These are phyloP conservation scores for Artemisia argyi DNA, from an alignment of 129 eudicot species.

Conservation along the genomic window DNA sequence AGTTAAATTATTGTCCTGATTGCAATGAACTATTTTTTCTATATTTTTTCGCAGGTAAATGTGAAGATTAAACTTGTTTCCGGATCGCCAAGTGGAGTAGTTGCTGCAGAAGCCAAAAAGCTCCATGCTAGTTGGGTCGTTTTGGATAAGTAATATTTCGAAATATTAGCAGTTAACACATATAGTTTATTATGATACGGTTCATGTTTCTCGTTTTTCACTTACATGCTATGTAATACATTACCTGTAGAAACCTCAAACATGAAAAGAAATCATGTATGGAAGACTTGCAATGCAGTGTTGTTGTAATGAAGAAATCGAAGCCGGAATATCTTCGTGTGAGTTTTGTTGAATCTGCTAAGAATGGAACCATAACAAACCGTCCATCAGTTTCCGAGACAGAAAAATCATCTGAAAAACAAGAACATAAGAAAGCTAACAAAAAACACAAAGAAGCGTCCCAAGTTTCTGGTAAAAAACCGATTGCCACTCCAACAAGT, in stretches of 20 bases:
- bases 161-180: background rate
- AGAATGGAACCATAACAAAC: slow-evolving; percentile 40
- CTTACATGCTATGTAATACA: background rate
- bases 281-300: slow-evolving; percentile 96
- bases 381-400: slow-evolving; percentile 23
- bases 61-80: slow-evolving; percentile 85
- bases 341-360: slow-evolving; percentile 67
- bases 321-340: slow-evolving; percentile 90
- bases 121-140: slow-evolving; percentile 85
- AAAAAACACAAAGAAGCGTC: slow-evolving; percentile 35
- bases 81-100: slow-evolving; percentile 71
- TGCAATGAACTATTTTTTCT: background rate
- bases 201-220: background rate
- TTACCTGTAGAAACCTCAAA: slow-evolving; percentile 75
- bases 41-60: slow-evolving; percentile 52
- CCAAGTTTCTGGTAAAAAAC: slow-evolving; percentile 39
- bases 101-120: slow-evolving; percentile 87
- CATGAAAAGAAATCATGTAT: slow-evolving; percentile 77
- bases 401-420: slow-evolving; percentile 38
- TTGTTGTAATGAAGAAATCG: slow-evolving; percentile 81
- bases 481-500: slow-evolving; percentile 69
- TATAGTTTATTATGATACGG: background rate
- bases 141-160: slow-evolving; percentile 72
- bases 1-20: background rate
- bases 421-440: slow-evolving; percentile 38